Conservation (phyloP, 2,329 filamentous ascomycete genomes). For the Penicillium sp. region DNA sequence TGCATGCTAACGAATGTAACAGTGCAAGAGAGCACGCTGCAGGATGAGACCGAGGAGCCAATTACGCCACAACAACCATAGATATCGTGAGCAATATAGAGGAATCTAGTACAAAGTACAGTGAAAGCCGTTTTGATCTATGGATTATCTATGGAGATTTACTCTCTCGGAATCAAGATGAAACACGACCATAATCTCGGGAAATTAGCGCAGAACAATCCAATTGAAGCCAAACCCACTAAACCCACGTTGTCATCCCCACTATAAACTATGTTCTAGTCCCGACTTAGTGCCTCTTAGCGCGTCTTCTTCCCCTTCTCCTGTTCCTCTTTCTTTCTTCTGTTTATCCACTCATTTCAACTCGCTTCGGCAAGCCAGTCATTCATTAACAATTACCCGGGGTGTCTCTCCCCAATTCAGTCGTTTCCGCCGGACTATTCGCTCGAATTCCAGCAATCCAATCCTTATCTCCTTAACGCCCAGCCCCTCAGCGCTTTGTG, state of each 20-base stretch:
- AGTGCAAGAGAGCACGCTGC: background rate
- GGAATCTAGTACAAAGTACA: background rate
- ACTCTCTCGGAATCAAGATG: background rate
- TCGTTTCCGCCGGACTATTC: background rate
- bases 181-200: background rate
- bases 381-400: constrained; percentile 2
- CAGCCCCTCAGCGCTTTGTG: constrained; percentile 7
- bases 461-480: constrained; percentile 6
- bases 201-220: background rate
- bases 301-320: background rate
- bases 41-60: background rate
- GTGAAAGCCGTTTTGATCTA: too few relatives aligned
- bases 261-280: background rate
- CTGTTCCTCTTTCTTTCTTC: background rate
- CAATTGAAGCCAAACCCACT: background rate
- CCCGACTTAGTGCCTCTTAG: background rate
- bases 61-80: background rate
- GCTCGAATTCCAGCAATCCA: background rate
- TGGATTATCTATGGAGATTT: background rate
- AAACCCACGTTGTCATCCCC: background rate
- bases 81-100: background rate
- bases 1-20: background rate
- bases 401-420: background rate
- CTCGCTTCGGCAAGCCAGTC: background rate
- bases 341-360: background rate